Evolutionary conservation across 208 protist genomes (phyloP).

Genomic region (Trypanosoma cruzi): DNA sequence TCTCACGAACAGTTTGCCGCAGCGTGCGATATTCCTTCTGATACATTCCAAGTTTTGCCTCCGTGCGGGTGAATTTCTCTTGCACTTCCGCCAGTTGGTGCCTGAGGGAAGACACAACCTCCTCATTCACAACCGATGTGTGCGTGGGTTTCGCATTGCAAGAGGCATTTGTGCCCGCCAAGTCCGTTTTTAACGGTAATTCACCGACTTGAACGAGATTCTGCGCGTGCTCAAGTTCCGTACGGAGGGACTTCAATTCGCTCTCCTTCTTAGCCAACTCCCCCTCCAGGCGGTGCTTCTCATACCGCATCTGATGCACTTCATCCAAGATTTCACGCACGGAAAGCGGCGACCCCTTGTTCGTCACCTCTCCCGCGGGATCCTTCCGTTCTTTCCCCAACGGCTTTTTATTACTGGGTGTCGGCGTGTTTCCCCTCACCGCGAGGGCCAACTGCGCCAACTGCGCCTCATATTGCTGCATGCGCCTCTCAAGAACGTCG

Average conservation of each 20-base stretch:
- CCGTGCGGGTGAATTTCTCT: not conserved
- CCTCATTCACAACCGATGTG: not conserved
- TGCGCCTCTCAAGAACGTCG: constrained; percentile 5
- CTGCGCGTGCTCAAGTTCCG: constrained; percentile 6
- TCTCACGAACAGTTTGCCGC: constrained; percentile 4
- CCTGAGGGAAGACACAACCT: not conserved
- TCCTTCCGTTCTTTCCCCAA: not conserved
- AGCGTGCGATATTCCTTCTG: constrained; percentile 14
- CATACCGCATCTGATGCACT: constrained; percentile 17
- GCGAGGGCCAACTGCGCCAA: constrained; percentile 6
- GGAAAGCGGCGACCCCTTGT: not conserved
- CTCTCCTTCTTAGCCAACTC: constrained; percentile 13
- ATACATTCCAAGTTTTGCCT: constrained; percentile 12
- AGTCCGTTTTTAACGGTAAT: not conserved
- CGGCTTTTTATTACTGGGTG: too few species aligned
- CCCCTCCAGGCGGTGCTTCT: constrained; percentile 15
- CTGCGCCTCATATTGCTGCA: constrained; percentile 19
- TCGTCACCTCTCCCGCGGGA: not conserved
- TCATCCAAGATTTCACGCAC: constrained; percentile 15
- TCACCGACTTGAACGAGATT: not conserved
- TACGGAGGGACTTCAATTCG: not conserved
- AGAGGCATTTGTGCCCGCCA: not conserved
- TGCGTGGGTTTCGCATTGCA: not conserved
- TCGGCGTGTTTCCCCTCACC: not conserved
- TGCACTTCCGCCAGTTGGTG: constrained; percentile 5